A percentile compares a stretch with the other conserved stretches of the same genome.
Evolutionary conservation across 129 eudicot genomes (phyloP).

Genomic region (Flaveria trinervia): DNA sequence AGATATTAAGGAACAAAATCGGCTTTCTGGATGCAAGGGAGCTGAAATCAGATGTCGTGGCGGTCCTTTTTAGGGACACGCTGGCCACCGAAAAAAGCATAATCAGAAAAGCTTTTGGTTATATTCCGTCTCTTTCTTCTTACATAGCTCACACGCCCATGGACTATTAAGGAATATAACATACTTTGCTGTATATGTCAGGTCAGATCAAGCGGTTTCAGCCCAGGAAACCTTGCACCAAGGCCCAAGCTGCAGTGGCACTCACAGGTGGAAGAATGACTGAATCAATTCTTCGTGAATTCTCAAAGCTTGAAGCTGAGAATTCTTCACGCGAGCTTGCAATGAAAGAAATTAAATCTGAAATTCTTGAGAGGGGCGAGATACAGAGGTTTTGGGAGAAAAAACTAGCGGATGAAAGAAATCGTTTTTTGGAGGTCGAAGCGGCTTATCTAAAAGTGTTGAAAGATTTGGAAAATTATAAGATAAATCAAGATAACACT

Average conservation of each 20-base stretch:
- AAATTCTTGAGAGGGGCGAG: conserved; percentile 78
- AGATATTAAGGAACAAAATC: conserved; percentile 81
- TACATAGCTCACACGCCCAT: conserved; percentile 13
- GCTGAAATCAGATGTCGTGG: conserved; percentile 58
- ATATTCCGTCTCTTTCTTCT: conserved; percentile 34
- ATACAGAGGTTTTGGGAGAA: conserved; percentile 65
- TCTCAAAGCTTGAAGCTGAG: conserved; percentile 67
- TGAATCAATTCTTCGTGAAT: conserved; percentile 50
- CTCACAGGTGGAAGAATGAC: conserved; percentile 75
- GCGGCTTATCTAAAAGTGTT: conserved; percentile 42
- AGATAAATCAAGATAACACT: conserved; percentile 38
- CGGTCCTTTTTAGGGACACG: conserved; percentile 61
- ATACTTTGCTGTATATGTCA: conserved; percentile 21
- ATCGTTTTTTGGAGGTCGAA: conserved; percentile 51
- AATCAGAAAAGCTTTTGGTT: conserved; percentile 82
- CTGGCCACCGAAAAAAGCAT: conserved; percentile 75
- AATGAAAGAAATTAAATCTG: conserved; percentile 59
- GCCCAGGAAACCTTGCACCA: conserved; percentile 85
- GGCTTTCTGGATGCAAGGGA: conserved; percentile 87
- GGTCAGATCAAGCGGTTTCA: conserved; percentile 87
- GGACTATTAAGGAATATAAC: conserved; percentile 16
- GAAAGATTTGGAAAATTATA: conserved; percentile 55
- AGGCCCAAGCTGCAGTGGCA: conserved; percentile 95
- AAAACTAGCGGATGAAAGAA: conserved; percentile 55
- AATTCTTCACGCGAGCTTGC: conserved; percentile 46